These are phyloP conservation scores for Saturnispora kantuleensis DNA, from an alignment of 805 yeast genomes.

Conservation along the genomic window DNA sequence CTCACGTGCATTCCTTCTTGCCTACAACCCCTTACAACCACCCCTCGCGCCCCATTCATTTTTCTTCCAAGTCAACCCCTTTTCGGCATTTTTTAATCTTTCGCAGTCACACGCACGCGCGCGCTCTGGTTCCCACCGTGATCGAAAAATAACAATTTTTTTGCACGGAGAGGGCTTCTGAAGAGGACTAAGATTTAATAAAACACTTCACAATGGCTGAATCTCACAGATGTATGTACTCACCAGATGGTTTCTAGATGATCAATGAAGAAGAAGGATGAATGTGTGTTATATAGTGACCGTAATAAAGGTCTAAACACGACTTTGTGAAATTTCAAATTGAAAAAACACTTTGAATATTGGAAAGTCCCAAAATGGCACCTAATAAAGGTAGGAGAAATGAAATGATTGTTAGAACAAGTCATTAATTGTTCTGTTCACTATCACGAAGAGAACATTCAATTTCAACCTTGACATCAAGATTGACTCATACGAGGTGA, in stretches of 20 bases:
- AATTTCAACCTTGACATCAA: no score
- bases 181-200: slow-evolving; percentile 8
- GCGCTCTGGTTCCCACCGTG: not conserved
- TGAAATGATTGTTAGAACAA: no score
- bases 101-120: slow-evolving; percentile 9
- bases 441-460: no score
- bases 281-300: not conserved
- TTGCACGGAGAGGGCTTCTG: slow-evolving; percentile 2
- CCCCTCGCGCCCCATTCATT: slow-evolving; percentile 10
- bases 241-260: slow-evolving; percentile 1
- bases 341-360: no score
- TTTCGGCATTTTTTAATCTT: not conserved
- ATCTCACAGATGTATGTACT: slow-evolving; percentile 87
- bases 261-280: not conserved
- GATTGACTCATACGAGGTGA: no score
- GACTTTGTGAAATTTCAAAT: no score
- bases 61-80: not conserved
- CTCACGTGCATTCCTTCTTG: not conserved
- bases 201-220: slow-evolving; percentile 65
- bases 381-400: no score
- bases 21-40: not conserved
- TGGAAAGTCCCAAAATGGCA: no score
- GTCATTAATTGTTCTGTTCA: no score
- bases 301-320: no score
- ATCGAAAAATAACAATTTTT: slow-evolving; percentile 3